A percentile compares a stretch with the other conserved stretches of the same genome.
These are phyloP conservation scores for Rhizopus microsporus DNA, from an alignment of 371 early-diverging fungal species.

Conservation along the genomic window DNA sequence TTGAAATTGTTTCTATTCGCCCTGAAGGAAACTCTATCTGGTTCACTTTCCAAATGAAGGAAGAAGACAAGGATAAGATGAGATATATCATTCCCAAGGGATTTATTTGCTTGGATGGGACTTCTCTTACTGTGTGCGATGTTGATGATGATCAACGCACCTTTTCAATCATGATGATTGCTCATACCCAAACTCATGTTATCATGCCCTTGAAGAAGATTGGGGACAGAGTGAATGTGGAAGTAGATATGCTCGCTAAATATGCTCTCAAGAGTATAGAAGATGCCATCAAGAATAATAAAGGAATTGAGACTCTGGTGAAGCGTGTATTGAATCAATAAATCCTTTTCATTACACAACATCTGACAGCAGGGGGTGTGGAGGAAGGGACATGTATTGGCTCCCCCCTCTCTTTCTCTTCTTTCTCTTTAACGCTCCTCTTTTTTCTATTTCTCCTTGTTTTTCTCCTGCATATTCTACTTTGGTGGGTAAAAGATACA, in stretches of 20 bases:
- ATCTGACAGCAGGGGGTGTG: no score
- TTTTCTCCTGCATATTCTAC: no score
- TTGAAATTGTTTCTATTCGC: conserved; percentile 67
- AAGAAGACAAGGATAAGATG: conserved; percentile 62
- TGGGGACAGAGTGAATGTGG: conserved; percentile 88
- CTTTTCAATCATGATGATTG: conserved; percentile 94
- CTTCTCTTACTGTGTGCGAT: conserved; percentile 90
- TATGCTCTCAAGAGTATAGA: conserved; percentile 84
- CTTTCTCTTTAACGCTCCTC: no score
- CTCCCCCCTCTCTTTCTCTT: no score
- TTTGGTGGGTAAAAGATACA: no score
- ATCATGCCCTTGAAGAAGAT: conserved; percentile 76
- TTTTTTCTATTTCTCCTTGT: no score
- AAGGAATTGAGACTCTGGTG: conserved; percentile 43
- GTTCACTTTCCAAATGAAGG: conserved; percentile 70
- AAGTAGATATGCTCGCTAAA: conserved; percentile 97
- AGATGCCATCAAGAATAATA: conserved; percentile 48
- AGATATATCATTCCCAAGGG: conserved; percentile 93
- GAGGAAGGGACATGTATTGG: no score
- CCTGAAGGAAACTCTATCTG: conserved; percentile 90
- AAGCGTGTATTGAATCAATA: conserved; percentile 34
- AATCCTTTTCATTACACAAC: not conserved
- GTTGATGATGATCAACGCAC: conserved; percentile 75
- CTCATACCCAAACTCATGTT: conserved; percentile 86
- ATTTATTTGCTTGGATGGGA: conserved; percentile 91